Conservation (phyloP, 495 filamentous ascomycete genomes). For the Echria macrotheca region DNA sequence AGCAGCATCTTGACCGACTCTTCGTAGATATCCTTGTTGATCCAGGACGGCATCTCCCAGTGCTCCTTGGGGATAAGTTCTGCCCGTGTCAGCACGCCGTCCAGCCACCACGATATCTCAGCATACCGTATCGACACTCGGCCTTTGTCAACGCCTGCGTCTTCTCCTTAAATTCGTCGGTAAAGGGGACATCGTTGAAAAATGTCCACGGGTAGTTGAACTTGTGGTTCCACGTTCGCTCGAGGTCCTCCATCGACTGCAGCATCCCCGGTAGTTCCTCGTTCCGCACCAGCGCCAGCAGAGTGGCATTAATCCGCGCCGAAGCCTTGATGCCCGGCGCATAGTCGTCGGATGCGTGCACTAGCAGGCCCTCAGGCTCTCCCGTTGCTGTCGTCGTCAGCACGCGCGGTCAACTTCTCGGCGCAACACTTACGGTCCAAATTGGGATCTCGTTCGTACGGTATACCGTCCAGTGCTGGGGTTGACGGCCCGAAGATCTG, state of each 20-base stretch:
- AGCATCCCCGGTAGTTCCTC: conserved; percentile 79
- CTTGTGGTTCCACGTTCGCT: conserved; percentile 94
- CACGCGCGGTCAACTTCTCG: no score
- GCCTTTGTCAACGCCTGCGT: conserved; percentile 79
- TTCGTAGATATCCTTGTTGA: conserved; percentile 75
- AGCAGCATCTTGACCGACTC: conserved; percentile 80
- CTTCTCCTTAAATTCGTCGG: conserved; percentile 81
- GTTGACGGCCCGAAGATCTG: conserved; percentile 54
- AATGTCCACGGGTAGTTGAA: conserved; percentile 99
- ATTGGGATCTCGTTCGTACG: conserved; percentile 71
- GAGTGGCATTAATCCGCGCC: conserved; percentile 82
- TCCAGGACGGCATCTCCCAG: conserved; percentile 90
- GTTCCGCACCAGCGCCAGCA: conserved; percentile 91
- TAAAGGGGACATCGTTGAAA: conserved; percentile 92
- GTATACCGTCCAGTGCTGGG: conserved; percentile 32
- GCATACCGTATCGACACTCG: conserved; percentile 71
- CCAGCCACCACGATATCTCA: background rate
- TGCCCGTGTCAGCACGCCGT: conserved; percentile 26
- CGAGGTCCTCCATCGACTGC: conserved; percentile 80
- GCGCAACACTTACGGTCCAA: conserved; percentile 73
- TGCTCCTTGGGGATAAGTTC: conserved; percentile 89
- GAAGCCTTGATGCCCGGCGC: conserved; percentile 66
- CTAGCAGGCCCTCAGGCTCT: conserved; percentile 72
- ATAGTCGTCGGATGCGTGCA: conserved; percentile 66
- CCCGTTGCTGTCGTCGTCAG: conserved; percentile 56